phyloP scores from a whole-genome alignment of 495 filamentous ascomycete genomes.

The Chaetomium cochliodes region DNA sequence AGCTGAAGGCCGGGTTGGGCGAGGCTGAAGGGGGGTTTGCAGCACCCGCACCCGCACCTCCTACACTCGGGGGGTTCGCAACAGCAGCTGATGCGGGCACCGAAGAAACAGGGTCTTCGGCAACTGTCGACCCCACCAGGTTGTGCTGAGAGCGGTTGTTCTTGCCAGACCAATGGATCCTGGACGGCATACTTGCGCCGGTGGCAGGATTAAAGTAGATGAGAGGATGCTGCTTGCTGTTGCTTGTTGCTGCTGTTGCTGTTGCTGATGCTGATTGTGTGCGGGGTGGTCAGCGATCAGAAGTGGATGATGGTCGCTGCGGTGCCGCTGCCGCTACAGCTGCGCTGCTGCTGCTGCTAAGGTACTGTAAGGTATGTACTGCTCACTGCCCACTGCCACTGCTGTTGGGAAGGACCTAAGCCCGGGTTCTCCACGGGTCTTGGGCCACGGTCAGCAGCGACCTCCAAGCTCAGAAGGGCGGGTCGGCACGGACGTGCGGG shows the following conservation, averaged over 20 bases:
- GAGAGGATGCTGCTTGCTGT: too few species aligned
- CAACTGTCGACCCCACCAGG: slow-evolving; percentile 42
- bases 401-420: too few species aligned
- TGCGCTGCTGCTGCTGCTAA: too few species aligned
- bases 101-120: slow-evolving; percentile 31
- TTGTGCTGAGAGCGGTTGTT: slow-evolving; percentile 54
- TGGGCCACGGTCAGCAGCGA: too few species aligned
- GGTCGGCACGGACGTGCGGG: not conserved
- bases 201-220: not conserved
- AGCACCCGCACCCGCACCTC: slow-evolving; percentile 30
- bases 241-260: not conserved
- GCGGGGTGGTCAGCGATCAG: not conserved
- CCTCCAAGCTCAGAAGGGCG: not conserved
- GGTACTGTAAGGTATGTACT: too few species aligned
- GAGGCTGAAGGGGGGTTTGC: slow-evolving; percentile 48
- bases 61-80: slow-evolving; percentile 28
- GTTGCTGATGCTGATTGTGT: too few species aligned
- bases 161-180: slow-evolving; percentile 46
- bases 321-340: not conserved
- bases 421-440: too few species aligned
- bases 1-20: slow-evolving; percentile 44
- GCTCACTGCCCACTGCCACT: too few species aligned
- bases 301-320: not conserved
- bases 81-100: slow-evolving; percentile 29
- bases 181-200: slow-evolving; percentile 41